Conservation (phyloP, 345 rosid genomes). For the Geranium rotundifolium region DNA sequence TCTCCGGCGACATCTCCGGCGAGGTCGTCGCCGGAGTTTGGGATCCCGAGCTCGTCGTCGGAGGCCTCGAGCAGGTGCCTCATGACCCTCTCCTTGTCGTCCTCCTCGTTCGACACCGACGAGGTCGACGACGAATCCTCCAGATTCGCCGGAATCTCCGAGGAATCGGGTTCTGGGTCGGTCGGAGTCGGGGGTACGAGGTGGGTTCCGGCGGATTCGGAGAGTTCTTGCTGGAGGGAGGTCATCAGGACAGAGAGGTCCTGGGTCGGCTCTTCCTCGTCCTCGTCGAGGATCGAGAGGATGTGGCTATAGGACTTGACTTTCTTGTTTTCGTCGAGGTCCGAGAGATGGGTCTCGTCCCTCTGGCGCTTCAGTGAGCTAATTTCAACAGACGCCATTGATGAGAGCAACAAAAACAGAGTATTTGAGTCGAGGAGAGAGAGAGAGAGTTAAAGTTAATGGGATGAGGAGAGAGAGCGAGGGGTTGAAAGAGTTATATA, state of each 20-base stretch:
- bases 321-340: slow-evolving; percentile 21
- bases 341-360: slow-evolving; percentile 28
- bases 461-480: slow-evolving; percentile 37
- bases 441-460: background rate
- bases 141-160: background rate
- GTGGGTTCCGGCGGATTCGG: no score
- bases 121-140: background rate
- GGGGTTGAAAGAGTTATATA: slow-evolving; percentile 40
- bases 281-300: slow-evolving; percentile 37
- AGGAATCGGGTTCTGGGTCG: background rate
- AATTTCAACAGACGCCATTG: background rate
- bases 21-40: slow-evolving; percentile 6
- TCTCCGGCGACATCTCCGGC: slow-evolving; percentile 3
- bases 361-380: slow-evolving; percentile 48
- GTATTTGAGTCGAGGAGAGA: background rate
- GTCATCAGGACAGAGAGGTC: slow-evolving; percentile 47
- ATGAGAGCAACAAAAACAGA: background rate
- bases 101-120: slow-evolving; percentile 9
- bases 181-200: slow-evolving; percentile 1
- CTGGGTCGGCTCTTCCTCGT: slow-evolving; percentile 34
- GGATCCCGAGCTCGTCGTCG: slow-evolving; percentile 20
- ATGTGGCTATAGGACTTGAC: slow-evolving; percentile 15
- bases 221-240: slow-evolving; percentile 37
- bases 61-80: slow-evolving; percentile 17
- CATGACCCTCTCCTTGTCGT: slow-evolving; percentile 13